Base-by-base conservation (phyloP, 148 eudicot genomes). In the Euryodendron excelsum region DNA sequence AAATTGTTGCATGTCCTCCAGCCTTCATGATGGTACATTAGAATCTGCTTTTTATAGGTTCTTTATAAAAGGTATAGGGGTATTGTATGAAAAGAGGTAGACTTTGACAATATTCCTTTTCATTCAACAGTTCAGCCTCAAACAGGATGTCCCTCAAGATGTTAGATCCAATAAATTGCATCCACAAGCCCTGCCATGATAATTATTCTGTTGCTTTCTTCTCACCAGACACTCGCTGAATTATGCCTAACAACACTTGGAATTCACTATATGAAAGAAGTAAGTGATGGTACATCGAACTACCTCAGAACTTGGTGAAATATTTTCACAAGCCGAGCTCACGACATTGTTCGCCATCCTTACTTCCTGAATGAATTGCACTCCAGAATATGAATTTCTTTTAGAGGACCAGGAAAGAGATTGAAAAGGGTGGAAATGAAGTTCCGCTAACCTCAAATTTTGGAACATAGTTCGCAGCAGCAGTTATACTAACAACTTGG, bases 401-500 rank as follows among this genome's bases (percentile, higher is more conserved):
- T n/a, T 31, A 37, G 5, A 60, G 53, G 44, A 77, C 28, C 47
- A 8, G 10, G 21, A 58, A 56, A 69, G 34, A 53, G 10, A 60
- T 44, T 11, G 53, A 9, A 62, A 59, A 33, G 62, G 34, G 1
- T 56, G 65, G 20, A 33, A 78, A 71, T 34, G 69, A 69, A 73
- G 15, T 78, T 87, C 88, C 91, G 85, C 31, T 77, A 41, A 48
- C 79, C 73, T 85, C 87, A 33, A 84, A 73, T 63, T 85, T 82
- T 23, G 79, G 84, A 55, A 87, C 90, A 87, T 91, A 95, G 87
- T 93, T 85, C 71, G 90, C 90, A 1, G 89, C 97, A 70, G 87
- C 91, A 74, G 86, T 85, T 70, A 95, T 86, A 77, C 81, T 84
- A 60, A 95, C 99, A 80, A 93, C 90, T 80, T 90, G 99, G 82